Evolutionary conservation across 1,139 yeast species (phyloP).

Genomic region (Pichia sp.): DNA sequence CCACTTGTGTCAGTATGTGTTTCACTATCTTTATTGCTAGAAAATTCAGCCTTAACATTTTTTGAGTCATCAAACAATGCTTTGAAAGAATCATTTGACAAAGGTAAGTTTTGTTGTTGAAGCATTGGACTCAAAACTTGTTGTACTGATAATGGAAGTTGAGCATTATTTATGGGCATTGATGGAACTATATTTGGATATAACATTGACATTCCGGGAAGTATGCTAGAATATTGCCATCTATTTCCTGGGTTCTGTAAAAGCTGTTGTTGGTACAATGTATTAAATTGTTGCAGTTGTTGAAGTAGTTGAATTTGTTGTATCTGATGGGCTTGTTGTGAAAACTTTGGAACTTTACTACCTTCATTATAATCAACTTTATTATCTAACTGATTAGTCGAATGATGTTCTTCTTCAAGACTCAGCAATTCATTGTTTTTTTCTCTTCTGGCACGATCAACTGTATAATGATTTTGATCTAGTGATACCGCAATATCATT

Average conservation of each 20-base stretch:
- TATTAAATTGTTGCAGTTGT: slow-evolving; percentile 6
- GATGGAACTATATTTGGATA: not conserved
- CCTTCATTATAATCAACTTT: not conserved
- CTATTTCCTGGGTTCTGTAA: not conserved
- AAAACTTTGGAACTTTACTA: not conserved
- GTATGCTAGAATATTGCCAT: not conserved
- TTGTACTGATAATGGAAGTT: not conserved
- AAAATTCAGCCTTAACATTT: not conserved
- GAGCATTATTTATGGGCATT: not conserved
- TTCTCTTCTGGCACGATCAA: not conserved
- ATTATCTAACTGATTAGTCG: not conserved
- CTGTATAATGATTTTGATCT: not conserved
- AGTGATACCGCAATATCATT: not conserved
- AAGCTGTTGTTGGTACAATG: slow-evolving; percentile 7
- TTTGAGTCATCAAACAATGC: not conserved
- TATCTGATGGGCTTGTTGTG: not conserved
- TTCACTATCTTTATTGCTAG: not conserved
- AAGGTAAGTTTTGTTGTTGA: not conserved
- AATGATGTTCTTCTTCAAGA: not conserved
- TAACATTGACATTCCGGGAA: not conserved
- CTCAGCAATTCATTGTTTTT: not conserved
- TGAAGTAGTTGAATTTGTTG: not conserved
- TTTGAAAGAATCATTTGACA: not conserved
- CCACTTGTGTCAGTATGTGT: not conserved
- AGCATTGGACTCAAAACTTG: not conserved